A percentile compares a stretch with the other conserved stretches of the same genome.
Conservation (phyloP, 106 monocot genomes). For the Acanthochlamys bracteata region DNA sequence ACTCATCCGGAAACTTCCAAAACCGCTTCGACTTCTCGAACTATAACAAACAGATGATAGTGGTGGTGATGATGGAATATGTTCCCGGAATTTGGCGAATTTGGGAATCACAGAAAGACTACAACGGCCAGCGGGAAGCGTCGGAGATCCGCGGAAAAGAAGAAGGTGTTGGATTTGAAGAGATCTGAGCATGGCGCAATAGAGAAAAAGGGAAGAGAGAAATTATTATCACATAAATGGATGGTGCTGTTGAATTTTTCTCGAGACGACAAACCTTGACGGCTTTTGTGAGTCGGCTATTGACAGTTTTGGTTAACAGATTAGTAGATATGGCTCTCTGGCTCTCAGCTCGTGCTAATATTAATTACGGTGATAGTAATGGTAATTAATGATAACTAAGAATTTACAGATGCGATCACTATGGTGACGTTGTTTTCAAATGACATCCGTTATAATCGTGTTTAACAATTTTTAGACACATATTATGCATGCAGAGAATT, state of each 20-base stretch:
- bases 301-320: too few relatives aligned
- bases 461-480: too few relatives aligned
- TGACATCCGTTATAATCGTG: too few relatives aligned
- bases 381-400: too few relatives aligned
- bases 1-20: conserved; percentile 32
- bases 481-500: too few relatives aligned
- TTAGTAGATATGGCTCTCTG: too few relatives aligned
- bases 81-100: conserved; percentile 2
- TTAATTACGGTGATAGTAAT: too few relatives aligned
- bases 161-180: conserved; percentile 14
- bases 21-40: not conserved
- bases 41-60: not conserved
- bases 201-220: not conserved
- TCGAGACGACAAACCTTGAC: too few relatives aligned
- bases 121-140: not conserved
- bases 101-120: not conserved
- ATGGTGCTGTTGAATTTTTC: not conserved
- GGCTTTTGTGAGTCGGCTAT: too few relatives aligned
- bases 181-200: conserved; percentile 37
- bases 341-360: too few relatives aligned
- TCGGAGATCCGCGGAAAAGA: conserved; percentile 14
- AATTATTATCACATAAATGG: not conserved
- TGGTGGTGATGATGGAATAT: not conserved
- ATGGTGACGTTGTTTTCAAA: too few relatives aligned
- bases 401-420: too few relatives aligned